Conservation (phyloP, 2,329 filamentous ascomycete species). For the Talaromyces sp. region DNA sequence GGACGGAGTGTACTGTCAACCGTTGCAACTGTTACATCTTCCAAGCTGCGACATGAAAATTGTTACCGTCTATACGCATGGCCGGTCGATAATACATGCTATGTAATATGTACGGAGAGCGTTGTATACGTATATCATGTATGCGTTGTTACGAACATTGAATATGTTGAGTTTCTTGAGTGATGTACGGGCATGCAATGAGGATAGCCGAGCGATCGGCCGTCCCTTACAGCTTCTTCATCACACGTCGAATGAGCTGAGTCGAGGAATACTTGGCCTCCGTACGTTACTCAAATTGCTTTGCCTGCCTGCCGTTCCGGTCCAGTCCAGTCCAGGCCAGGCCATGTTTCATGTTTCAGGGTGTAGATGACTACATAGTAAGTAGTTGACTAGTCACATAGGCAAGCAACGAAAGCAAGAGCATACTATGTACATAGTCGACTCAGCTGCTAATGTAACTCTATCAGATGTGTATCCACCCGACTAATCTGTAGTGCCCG, state of each 20-base stretch:
- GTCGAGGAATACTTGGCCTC: no score
- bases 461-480: not conserved
- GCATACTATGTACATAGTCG: not conserved
- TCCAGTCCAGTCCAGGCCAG: not conserved
- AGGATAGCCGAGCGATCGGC: not conserved
- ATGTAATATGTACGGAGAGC: no score
- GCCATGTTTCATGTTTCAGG: conserved; percentile 2
- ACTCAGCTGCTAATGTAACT: not conserved
- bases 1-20: not conserved
- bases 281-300: no score
- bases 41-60: not conserved
- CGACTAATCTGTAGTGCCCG: not conserved
- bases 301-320: no score
- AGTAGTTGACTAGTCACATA: not conserved
- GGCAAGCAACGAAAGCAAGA: not conserved
- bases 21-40: conserved; percentile 19
- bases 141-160: no score
- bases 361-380: not conserved
- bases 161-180: no score
- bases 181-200: no score
- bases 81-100: not conserved
- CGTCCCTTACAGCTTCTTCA: no score
- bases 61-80: not conserved
- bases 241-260: no score
- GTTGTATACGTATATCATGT: not conserved